phyloP scores from a whole-genome alignment of 2,329 filamentous ascomycete species.

The Neofusicoccum parvum region DNA sequence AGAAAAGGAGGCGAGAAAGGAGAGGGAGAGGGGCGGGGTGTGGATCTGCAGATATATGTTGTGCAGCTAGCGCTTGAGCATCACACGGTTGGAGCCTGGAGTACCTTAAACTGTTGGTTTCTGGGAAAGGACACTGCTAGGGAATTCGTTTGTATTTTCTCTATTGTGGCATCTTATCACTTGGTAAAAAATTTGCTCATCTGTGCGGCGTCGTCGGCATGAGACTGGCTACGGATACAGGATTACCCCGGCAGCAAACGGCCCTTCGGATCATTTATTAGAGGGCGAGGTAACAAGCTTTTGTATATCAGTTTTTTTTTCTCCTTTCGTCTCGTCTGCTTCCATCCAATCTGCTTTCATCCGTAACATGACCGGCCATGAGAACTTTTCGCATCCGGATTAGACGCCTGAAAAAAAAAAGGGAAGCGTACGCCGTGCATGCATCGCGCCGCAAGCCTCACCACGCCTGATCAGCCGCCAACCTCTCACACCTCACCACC shows the following conservation, averaged over 20 bases:
- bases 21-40: background rate
- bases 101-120: constrained; percentile 17
- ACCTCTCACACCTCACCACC: constrained; percentile 18
- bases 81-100: constrained; percentile 20
- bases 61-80: constrained; percentile 20
- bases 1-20: background rate
- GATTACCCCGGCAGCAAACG: constrained; percentile 8
- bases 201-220: constrained; percentile 10
- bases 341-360: background rate
- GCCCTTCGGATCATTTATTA: constrained; percentile 7
- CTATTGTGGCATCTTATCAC: constrained; percentile 14
- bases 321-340: background rate
- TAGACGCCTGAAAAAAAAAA: background rate
- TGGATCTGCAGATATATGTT: constrained; percentile 13
- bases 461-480: background rate
- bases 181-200: constrained; percentile 7
- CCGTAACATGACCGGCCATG: background rate
- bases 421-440: too few relatives aligned
- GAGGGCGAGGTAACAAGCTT: constrained; percentile 9
- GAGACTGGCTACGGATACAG: constrained; percentile 16
- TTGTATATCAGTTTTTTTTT: constrained; percentile 13
- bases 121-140: constrained; percentile 8
- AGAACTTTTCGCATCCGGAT: background rate
- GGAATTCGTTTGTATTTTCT: constrained; percentile 4
- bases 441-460: background rate